phyloP scores from a whole-genome alignment of 768 basidiomycete genomes.

The Podaxis sp. region DNA sequence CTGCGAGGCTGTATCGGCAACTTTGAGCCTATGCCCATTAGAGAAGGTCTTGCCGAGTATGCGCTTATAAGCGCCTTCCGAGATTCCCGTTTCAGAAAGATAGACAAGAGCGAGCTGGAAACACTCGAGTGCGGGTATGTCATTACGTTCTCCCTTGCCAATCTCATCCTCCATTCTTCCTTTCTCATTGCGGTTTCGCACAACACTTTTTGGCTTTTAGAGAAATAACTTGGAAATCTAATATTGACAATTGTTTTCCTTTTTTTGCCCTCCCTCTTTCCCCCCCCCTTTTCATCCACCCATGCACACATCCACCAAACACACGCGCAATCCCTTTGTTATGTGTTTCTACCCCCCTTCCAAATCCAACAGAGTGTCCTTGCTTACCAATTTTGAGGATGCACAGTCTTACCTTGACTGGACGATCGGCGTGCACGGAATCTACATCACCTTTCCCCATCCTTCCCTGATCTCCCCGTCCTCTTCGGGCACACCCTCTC shows the following conservation, averaged over 20 bases:
- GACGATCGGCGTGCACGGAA: constrained; percentile 90
- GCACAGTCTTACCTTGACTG: constrained; percentile 87
- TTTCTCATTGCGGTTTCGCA: background rate
- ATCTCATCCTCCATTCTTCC: background rate
- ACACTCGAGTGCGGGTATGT: constrained; percentile 86
- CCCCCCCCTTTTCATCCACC: background rate
- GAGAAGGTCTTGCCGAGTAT: constrained; percentile 81
- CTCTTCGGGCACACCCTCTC: constrained; percentile 67
- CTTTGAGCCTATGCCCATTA: constrained; percentile 75
- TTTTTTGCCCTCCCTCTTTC: background rate
- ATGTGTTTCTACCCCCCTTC: constrained; percentile 12
- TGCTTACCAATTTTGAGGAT: constrained; percentile 92
- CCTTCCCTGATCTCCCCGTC: constrained; percentile 58
- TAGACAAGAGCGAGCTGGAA: constrained; percentile 74
- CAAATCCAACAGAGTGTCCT: constrained; percentile 62
- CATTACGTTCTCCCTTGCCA: background rate
- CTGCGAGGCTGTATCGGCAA: constrained; percentile 95
- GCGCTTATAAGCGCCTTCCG: constrained; percentile 89
- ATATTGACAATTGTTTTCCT: constrained; percentile 16
- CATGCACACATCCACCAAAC: background rate
- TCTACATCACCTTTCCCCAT: constrained; percentile 84
- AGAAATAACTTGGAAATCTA: constrained; percentile 5
- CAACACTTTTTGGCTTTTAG: background rate
- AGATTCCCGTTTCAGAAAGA: constrained; percentile 82
- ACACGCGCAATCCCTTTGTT: background rate